Base-by-base conservation (phyloP, 345 rosid genomes). In the Bruguiera gymnorhiza region DNA sequence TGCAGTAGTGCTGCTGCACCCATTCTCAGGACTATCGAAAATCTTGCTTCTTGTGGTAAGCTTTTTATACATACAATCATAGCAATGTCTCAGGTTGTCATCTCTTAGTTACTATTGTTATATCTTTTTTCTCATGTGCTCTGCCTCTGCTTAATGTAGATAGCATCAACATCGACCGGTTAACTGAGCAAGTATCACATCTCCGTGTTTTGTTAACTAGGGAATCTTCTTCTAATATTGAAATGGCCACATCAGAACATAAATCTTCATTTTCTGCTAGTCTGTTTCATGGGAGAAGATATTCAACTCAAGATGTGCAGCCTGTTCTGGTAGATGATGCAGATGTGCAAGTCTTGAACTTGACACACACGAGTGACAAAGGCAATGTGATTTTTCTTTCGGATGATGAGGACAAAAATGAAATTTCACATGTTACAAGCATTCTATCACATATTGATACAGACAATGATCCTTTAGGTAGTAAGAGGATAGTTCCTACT, bases 21-120 rank as follows among this genome's bases (percentile, higher is more conserved):
- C 62, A 75, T 82, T 36, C 57, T 84, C 68, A 69, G 50, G 64
- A 76, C 80, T 66, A 84, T 94, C 50, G 91, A 91, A 78, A 82
- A 74, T 77, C 82, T 85, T 67, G 66, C 92, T 71, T 79, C 85
- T 60, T 77, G 79, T 60, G 97, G 98, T 94, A 75, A 87, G 92
- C 64, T 66, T 62, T 54, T 37, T 51, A n/a, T 62, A 16, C 51
- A 30, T 32, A 54, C 32, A 9, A 3, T 61, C 67, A 62, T 69
- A 52, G 11, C 37, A 10, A 30, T 36, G 62, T 51, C 68, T 78
- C 56, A 48, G 67, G 66, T 52, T 73, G 53, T 52, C 68, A 62
- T 63, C 39, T 60, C 32, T 32, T 26, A 50, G 60, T 73, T 27
- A 71, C n/a, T 43, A 46, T 21, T 29, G 46, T 53, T 24, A 39